Conservation (phyloP, 176 grass and related monocot species). For the Lolium rigidum region DNA sequence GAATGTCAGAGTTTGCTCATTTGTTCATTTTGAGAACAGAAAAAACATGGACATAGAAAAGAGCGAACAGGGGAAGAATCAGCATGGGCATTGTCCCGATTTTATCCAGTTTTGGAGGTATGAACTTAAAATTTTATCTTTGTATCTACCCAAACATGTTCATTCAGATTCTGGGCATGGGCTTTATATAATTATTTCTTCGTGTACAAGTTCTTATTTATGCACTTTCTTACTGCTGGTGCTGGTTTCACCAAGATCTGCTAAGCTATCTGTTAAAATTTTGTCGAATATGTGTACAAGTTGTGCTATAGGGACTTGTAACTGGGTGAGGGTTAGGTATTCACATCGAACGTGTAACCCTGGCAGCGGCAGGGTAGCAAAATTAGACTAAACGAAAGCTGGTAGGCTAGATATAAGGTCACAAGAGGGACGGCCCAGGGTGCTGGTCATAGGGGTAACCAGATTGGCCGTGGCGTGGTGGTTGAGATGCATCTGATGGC, state of each 20-base stretch:
- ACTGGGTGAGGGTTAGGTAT: background rate
- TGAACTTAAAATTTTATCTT: conserved; percentile 30
- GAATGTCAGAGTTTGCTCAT: conserved; percentile 32
- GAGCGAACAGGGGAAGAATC: conserved; percentile 77
- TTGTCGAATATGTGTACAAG: background rate
- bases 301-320: background rate
- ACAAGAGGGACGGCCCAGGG: background rate
- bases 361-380: background rate
- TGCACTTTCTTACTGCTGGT: background rate
- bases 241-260: conserved; percentile 26
- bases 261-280: conserved; percentile 3
- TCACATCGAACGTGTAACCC: background rate
- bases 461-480: background rate
- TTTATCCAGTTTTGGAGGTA: conserved; percentile 99
- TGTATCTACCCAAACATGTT: conserved; percentile 31
- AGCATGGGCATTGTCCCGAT: conserved; percentile 81
- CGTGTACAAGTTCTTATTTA: conserved; percentile 23
- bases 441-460: background rate
- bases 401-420: background rate
- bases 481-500: background rate
- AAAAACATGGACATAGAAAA: conserved; percentile 76
- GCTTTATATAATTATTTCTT: conserved; percentile 32
- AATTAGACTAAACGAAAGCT: background rate
- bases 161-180: conserved; percentile 24
- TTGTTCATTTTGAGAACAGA: conserved; percentile 55